Conservation (phyloP, 1,284 basidiomycete species). For the Coriolopsis trogii region DNA sequence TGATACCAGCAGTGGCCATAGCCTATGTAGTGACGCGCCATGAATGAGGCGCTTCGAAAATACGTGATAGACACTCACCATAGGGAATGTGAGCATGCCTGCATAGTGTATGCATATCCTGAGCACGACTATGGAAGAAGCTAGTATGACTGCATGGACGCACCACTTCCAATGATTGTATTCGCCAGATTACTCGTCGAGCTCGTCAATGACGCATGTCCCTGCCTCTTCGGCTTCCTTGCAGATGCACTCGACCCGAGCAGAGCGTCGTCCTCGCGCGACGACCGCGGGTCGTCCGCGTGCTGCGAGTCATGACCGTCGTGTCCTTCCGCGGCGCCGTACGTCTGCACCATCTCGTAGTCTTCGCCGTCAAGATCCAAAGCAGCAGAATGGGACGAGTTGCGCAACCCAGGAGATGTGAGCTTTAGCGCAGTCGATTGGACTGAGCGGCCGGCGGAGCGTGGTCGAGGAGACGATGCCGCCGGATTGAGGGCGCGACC, state of each 20-base stretch:
- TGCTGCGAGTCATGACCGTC: conserved; percentile 14
- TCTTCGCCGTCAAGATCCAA: conserved; percentile 23
- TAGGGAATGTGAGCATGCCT: conserved; percentile 85
- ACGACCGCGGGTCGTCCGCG: conserved; percentile 19
- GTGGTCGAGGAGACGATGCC: conserved; percentile 2
- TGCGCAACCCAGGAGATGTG: conserved; percentile 15
- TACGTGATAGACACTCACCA: conserved; percentile 47
- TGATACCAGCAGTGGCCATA: conserved; percentile 83
- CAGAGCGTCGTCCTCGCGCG: conserved; percentile 48
- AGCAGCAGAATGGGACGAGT: conserved; percentile 8
- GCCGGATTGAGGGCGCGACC: conserved; percentile 11
- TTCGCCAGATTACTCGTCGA: conserved; percentile 80
- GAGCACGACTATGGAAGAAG: neutral
- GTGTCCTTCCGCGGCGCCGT: conserved; percentile 49
- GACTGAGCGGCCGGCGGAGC: conserved; percentile 4
- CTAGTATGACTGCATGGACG: conserved; percentile 33
- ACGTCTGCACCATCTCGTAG: conserved; percentile 66
- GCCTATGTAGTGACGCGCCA: conserved; percentile 47
- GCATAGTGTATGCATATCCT: conserved; percentile 5
- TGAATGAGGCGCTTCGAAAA: neutral
- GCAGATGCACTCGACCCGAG: conserved; percentile 46
- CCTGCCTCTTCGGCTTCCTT: conserved; percentile 47
- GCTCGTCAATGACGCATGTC: conserved; percentile 67
- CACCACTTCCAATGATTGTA: conserved; percentile 89
- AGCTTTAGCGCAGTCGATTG: conserved; percentile 18